phyloP scores from a whole-genome alignment of 75 land plant genomes.

The Ceratopteris richardii region DNA sequence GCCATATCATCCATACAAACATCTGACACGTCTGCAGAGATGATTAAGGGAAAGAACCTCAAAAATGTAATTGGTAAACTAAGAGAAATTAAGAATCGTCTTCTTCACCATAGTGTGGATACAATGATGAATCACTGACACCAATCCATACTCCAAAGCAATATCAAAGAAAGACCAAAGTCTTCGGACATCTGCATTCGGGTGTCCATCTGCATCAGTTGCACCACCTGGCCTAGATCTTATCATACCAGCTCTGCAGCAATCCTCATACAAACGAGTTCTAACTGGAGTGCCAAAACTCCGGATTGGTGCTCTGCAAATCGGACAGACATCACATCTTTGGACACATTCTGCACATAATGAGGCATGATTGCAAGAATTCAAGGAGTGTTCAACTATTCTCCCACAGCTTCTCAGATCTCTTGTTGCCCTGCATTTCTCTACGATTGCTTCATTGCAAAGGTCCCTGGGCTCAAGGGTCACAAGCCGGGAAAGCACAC shows the following conservation, averaged over 20 bases:
- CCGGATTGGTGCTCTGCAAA: slow-evolving; percentile 59
- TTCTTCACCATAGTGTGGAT: too few relatives aligned
- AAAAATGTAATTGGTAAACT: too few relatives aligned
- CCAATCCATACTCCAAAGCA: slow-evolving; percentile 76
- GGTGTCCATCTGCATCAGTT: slow-evolving; percentile 32
- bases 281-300: slow-evolving; percentile 25
- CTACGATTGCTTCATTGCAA: slow-evolving; percentile 81
- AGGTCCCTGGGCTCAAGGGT: slow-evolving; percentile 66
- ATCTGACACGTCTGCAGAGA: slow-evolving; percentile 70
- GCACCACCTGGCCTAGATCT: slow-evolving; percentile 39
- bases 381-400: slow-evolving; percentile 48
- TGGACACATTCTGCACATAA: slow-evolving; percentile 83
- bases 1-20: slow-evolving; percentile 97
- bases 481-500: slow-evolving; percentile 66
- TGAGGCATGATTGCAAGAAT: slow-evolving; percentile 85
- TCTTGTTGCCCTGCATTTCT: slow-evolving; percentile 80
- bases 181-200: slow-evolving; percentile 53
- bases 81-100: too few relatives aligned
- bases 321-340: slow-evolving; percentile 85
- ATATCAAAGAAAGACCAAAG: slow-evolving; percentile 87
- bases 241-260: slow-evolving; percentile 79
- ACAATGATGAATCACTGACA: slow-evolving; percentile 85
- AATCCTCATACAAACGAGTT: slow-evolving; percentile 69
- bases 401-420: slow-evolving; percentile 94
- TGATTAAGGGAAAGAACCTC: slow-evolving; percentile 24